A percentile compares a stretch with the other conserved stretches of the same genome.
Conservation (phyloP, 2,329 filamentous ascomycete genomes). For the Xylariales sp. region DNA sequence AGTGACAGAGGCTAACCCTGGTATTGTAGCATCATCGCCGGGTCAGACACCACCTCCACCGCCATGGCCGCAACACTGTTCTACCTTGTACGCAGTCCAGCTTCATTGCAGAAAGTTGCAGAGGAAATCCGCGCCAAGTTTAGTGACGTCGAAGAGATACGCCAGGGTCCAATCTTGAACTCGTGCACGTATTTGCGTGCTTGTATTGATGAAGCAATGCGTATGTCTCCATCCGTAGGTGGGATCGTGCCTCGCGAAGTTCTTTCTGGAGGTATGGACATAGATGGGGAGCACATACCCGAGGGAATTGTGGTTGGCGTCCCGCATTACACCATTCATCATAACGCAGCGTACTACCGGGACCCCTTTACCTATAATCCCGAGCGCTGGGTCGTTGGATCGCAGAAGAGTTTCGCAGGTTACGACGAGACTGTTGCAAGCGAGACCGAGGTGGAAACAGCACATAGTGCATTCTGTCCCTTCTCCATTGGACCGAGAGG, state of each 20-base stretch:
- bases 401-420: conserved; percentile 29
- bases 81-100: conserved; percentile 53
- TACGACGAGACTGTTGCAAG: conserved; percentile 32
- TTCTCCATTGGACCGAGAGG: conserved; percentile 66
- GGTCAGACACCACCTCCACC: conserved; percentile 68
- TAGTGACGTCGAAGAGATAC: conserved; percentile 48
- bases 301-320: conserved; percentile 59
- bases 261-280: conserved; percentile 46
- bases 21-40: conserved; percentile 55
- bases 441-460: conserved; percentile 47
- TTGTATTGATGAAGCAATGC: conserved; percentile 63
- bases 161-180: conserved; percentile 43
- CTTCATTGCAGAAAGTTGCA: conserved; percentile 40
- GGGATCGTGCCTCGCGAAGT: conserved; percentile 58
- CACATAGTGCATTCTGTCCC: conserved; percentile 68
- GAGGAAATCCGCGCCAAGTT: conserved; percentile 51
- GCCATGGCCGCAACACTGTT: conserved; percentile 60
- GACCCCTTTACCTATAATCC: conserved; percentile 55
- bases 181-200: conserved; percentile 56
- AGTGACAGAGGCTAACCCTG: neutral
- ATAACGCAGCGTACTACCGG: conserved; percentile 59
- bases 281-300: conserved; percentile 51
- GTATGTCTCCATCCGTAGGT: conserved; percentile 56
- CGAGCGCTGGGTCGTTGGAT: conserved; percentile 59
- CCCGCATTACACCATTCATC: conserved; percentile 65